Evolutionary conservation across 75 land plant genomes (phyloP).

Genomic region (Pinus taeda): DNA sequence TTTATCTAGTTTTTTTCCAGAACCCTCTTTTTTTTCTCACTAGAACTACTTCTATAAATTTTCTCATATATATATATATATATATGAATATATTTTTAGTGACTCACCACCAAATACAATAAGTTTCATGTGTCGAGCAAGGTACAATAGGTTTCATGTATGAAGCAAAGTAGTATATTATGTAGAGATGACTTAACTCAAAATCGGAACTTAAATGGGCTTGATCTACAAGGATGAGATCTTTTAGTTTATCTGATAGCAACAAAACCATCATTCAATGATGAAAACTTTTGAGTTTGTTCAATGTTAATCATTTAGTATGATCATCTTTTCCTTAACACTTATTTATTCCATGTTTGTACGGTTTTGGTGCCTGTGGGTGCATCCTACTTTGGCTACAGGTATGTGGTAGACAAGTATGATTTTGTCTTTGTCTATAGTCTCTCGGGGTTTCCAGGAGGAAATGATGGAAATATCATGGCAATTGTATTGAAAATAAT

Average conservation of each 20-base stretch:
- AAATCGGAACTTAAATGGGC: conserved; percentile 17
- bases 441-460: conserved; percentile 71
- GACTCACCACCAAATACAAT: too few species aligned
- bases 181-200: conserved; percentile 6
- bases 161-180: too few species aligned
- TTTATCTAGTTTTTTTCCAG: too few species aligned
- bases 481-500: conserved; percentile 75
- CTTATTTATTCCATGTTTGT: conserved; percentile 77
- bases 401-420: conserved; percentile 90
- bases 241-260: conserved; percentile 61
- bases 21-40: too few species aligned
- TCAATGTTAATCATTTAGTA: conserved; percentile 84
- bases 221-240: conserved; percentile 52
- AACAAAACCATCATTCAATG: conserved; percentile 44
- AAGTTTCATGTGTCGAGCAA: too few species aligned
- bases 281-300: conserved; percentile 83
- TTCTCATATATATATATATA: too few species aligned
- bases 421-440: conserved; percentile 83
- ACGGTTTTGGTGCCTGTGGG: conserved; percentile 84
- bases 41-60: too few species aligned
- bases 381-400: conserved; percentile 78
- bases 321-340: conserved; percentile 84
- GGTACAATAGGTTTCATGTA: too few species aligned
- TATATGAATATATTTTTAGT: too few species aligned
- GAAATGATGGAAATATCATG: conserved; percentile 88